phyloP scores from a whole-genome alignment of 1,284 basidiomycete species.

The Apiotrichum mycotoxinovorans region DNA sequence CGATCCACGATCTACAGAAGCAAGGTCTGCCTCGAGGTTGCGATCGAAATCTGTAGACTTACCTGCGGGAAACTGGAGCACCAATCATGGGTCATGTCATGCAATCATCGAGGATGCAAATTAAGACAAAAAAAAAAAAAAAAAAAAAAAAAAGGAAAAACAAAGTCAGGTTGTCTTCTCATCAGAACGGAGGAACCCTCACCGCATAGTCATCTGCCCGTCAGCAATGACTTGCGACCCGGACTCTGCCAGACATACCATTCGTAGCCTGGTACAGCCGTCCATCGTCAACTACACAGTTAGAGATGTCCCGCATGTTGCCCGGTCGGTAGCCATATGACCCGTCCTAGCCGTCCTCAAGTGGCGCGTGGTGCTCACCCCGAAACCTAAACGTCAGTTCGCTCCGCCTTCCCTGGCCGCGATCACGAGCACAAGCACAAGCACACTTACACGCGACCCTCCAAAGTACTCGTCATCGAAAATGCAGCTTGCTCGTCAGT shows the following conservation, averaged over 20 bases:
- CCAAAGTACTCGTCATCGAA: conserved; percentile 14
- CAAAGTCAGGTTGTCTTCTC: neutral
- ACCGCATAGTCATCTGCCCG: neutral
- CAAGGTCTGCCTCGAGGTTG: no score
- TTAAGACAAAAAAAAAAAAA: no score
- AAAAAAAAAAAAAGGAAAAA: no score
- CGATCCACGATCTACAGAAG: no score
- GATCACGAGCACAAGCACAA: neutral
- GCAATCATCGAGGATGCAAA: no score
- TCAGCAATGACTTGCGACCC: neutral
- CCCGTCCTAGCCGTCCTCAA: no score
- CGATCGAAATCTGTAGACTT: neutral
- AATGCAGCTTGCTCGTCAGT: conserved; percentile 8
- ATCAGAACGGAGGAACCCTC: neutral
- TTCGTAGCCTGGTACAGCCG: conserved; percentile 16
- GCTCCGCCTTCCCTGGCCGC: neutral
- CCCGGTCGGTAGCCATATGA: no score
- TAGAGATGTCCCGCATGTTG: neutral
- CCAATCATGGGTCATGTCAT: neutral
- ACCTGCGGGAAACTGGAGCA: conserved; percentile 11
- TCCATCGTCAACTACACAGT: conserved; percentile 11
- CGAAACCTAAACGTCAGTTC: neutral
- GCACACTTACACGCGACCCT: conserved; percentile 6
- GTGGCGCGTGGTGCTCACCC: neutral
- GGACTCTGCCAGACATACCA: conserved; percentile 10